Base-by-base conservation (phyloP, 2,329 filamentous ascomycete genomes). In the Penicillium psychrosexuale region DNA sequence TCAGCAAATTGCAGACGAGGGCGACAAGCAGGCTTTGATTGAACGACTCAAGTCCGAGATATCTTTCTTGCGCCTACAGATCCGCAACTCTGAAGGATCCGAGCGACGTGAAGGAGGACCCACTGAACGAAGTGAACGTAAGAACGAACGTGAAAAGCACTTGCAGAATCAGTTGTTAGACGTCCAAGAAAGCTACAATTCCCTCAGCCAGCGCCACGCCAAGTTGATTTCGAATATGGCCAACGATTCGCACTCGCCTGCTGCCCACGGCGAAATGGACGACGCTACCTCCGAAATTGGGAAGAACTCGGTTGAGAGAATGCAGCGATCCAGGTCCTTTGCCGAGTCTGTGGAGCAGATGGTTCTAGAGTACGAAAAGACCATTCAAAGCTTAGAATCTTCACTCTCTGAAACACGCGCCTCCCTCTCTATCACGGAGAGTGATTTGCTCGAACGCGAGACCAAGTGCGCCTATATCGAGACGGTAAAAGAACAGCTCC, bases 311-410 rank as follows among this genome's bases (percentile, higher is more conserved):
- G 87, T 91, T 24, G 92, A 97, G 70, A 84, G 94, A 50, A 77
- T 97, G 61, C 95, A 97, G 70, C 87, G 94, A 38, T 99, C 95
- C 17, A 96, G 95, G 70, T 95, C 90, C 0, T 97, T 99, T 69
- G 92, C 93, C 1, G 89, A 96, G 70, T 93, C 93, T 28, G 93
- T 99, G 19, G 94, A 99, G 68, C 90, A 96, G 68, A 91, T 99
- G 22, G 91, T 99, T 3, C 78, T 97, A 46, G 94, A 99, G 74
- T 99, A 99, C 70, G 95, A 99, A 72, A 97, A 96, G 80, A 99
- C 95, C 0, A 99, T 99, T 47, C 92, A 97, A 71, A 88, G 85
- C 50, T 82, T 99, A 15, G 94, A 99, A 73, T 86, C 91, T 47
- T 97, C 92, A 1, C 83, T 99, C 13, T 92, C 92, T 0, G 94